These are phyloP conservation scores for Lasiodiplodia sp. DNA, from an alignment of 2,329 filamentous ascomycete genomes.

Conservation along the genomic window DNA sequence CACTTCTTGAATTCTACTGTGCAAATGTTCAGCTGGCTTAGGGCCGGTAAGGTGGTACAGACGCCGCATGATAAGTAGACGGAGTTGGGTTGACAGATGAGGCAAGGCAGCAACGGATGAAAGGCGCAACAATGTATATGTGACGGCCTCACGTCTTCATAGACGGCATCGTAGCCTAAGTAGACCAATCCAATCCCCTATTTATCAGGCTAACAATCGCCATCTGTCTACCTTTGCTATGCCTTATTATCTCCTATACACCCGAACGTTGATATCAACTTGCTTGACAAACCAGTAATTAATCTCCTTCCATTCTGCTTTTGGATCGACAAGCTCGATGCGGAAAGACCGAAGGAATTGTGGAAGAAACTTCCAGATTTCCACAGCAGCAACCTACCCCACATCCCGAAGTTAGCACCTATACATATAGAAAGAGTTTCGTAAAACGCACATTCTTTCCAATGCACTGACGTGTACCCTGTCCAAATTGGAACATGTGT, in stretches of 20 bases:
- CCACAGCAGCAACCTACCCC: constrained; percentile 31
- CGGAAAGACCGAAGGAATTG: constrained; percentile 35
- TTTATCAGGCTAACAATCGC: not conserved
- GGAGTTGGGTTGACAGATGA: too few relatives aligned
- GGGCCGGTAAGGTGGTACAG: too few relatives aligned
- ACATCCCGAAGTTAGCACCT: not conserved
- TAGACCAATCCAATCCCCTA: too few relatives aligned
- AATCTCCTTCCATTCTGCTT: constrained; percentile 35
- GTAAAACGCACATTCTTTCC: constrained; percentile 33
- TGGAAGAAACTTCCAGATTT: constrained; percentile 38
- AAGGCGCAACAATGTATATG: too few relatives aligned
- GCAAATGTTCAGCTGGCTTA: too few relatives aligned
- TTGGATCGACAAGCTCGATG: constrained; percentile 34
- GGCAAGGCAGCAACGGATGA: too few relatives aligned
- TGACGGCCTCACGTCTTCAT: too few relatives aligned
- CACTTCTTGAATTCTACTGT: too few relatives aligned
- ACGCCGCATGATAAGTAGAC: too few relatives aligned
- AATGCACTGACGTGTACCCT: constrained; percentile 36
- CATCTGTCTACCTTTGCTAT: not conserved
- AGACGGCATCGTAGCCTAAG: too few relatives aligned
- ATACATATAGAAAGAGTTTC: not conserved
- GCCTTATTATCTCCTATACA: constrained; percentile 1
- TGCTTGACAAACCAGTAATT: constrained; percentile 36
- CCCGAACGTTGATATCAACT: constrained; percentile 2
- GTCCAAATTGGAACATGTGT: constrained; percentile 33